Evolutionary conservation across 1,139 yeast genomes (phyloP), one percentile per base, ranked within the genome.

Genomic region (Geotrichum histeridarum): DNA sequence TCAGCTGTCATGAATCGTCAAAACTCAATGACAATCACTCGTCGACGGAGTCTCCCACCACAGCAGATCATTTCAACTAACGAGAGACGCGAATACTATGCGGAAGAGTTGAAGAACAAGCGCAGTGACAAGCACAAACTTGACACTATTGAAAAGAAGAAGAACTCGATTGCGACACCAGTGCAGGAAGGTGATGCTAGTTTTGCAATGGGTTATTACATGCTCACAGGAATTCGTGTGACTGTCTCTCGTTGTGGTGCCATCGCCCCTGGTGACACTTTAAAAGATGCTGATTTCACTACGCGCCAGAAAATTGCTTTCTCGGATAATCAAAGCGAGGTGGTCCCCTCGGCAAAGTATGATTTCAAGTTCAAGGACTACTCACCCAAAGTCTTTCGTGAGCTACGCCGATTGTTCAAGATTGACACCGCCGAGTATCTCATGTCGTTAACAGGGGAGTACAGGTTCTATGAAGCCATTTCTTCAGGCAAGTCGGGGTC

Each of bases 401-500:
- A 89, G 63, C 73, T 93, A 56, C 75, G 99, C 53, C 75, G 80
- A 11, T 67, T 81, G 42, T 93, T 94, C 72, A 90, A 91, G 15
- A 77, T 93, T 35, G 98, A 93, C 65, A 96, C 96, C 1, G 98
- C 97, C 0, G 99, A 94, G 69, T 93, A 94, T 70, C 76, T 93
- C 58, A 84, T 93, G 64, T 88, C 96, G 1, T 77, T 93, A 60
- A 91, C 98, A 0, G 93, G 96, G 18, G 90, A 90, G 69, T 93
- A 91, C 66, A 88, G 93, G 60, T 77, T 93, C 46, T 86, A 95
- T 36, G 98, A 93, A 70, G 76, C 90, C 60, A 96, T 94, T 17
- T 89, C 97, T 1, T 98, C 98, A 0, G 99, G 99, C 2, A 93
- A 93, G 70, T 85, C 95, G 64, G 99, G 99, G 0, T 89, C 97